phyloP scores from a whole-genome alignment of 78 protist species.

The Anaeramoeba ignava region DNA sequence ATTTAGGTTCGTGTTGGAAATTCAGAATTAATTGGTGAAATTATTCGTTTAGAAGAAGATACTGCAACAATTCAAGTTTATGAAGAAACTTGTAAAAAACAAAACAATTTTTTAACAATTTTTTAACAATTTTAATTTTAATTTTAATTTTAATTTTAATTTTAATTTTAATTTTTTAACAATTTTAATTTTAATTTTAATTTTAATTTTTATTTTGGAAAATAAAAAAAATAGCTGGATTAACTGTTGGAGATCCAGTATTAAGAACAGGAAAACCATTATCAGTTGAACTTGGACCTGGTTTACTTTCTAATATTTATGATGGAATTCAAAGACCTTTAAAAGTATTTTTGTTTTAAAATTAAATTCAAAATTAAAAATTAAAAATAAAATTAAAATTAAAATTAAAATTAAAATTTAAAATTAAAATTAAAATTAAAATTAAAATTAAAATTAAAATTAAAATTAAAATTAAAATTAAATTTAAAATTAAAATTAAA shows the following conservation, averaged over 20 bases:
- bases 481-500: too few relatives aligned
- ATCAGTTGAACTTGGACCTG: conserved; percentile 99
- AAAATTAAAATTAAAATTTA: too few relatives aligned
- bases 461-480: too few relatives aligned
- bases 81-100: conserved; percentile 88
- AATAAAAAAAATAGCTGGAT: conserved; percentile 74
- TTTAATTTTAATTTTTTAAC: conserved; percentile 4
- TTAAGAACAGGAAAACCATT: conserved; percentile 93
- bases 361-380: too few relatives aligned
- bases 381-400: too few relatives aligned
- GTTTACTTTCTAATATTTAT: conserved; percentile 82
- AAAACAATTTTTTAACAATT: too few relatives aligned
- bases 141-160: conserved; percentile 8
- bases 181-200: too few relatives aligned
- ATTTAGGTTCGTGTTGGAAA: conserved; percentile 91
- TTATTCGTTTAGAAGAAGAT: conserved; percentile 95
- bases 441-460: too few relatives aligned
- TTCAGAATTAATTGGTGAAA: conserved; percentile 92
- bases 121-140: too few relatives aligned
- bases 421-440: too few relatives aligned
- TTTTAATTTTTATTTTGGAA: too few relatives aligned
- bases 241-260: conserved; percentile 98
- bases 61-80: conserved; percentile 99
- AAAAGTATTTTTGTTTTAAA: conserved; percentile 24
- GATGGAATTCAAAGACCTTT: conserved; percentile 99